These are phyloP conservation scores for Paraurostyla sp. DNA, from an alignment of 73 alveolate species.

Conservation along the genomic window DNA sequence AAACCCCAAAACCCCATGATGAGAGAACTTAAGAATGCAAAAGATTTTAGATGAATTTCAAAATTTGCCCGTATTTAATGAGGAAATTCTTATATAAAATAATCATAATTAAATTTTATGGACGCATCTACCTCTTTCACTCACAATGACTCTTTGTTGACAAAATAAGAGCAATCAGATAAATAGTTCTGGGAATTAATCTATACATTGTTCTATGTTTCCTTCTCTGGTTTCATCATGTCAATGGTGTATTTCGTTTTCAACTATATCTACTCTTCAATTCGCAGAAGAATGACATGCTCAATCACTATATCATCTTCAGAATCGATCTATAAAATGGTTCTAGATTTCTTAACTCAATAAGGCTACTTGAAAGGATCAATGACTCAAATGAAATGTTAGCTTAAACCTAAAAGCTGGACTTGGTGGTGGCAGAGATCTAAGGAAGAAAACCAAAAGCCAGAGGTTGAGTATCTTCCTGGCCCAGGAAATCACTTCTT, in stretches of 20 bases:
- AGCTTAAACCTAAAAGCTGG: slow-evolving; percentile 22
- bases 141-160: too few relatives aligned
- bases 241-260: slow-evolving; percentile 44
- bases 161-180: not conserved
- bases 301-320: slow-evolving; percentile 31
- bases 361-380: slow-evolving; percentile 21
- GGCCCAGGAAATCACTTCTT: slow-evolving; percentile 69
- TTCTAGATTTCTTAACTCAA: slow-evolving; percentile 12
- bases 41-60: too few relatives aligned
- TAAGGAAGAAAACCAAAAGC: slow-evolving; percentile 63
- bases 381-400: slow-evolving; percentile 60
- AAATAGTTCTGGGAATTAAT: slow-evolving; percentile 18
- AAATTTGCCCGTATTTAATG: too few relatives aligned
- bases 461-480: slow-evolving; percentile 64
- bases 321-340: slow-evolving; percentile 29
- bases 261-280: slow-evolving; percentile 35
- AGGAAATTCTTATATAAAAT: too few relatives aligned
- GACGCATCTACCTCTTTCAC: too few relatives aligned
- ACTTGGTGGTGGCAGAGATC: slow-evolving; percentile 62
- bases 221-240: slow-evolving; percentile 56
- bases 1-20: too few relatives aligned
- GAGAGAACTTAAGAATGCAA: too few relatives aligned
- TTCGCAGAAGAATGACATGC: slow-evolving; percentile 36
- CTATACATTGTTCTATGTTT: slow-evolving; percentile 32
- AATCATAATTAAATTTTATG: too few relatives aligned